Evolutionary conservation across 2,329 filamentous ascomycete species (phyloP).

Genomic region (Calonectria naviculata): DNA sequence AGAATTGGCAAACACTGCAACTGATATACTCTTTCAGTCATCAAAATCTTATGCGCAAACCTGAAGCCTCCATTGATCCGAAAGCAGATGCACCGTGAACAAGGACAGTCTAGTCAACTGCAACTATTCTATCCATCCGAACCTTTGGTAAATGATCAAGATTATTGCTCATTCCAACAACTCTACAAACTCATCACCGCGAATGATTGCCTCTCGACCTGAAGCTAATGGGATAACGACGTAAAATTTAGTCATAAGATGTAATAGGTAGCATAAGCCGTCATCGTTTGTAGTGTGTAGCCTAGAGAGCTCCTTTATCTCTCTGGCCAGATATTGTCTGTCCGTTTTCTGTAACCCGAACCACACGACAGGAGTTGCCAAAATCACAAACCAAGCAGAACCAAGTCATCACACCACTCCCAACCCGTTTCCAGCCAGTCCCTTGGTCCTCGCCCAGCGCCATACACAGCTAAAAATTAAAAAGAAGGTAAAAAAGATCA

Average conservation of each 20-base stretch:
- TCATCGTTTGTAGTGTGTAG: conserved; percentile 14
- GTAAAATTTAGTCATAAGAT: conserved; percentile 9
- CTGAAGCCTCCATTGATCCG: no score
- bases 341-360: conserved; percentile 5
- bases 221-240: neutral
- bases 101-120: no score
- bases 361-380: neutral
- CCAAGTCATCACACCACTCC: conserved; percentile 4
- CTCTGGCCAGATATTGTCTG: conserved; percentile 6
- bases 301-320: conserved; percentile 3
- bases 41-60: no score
- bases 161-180: no score
- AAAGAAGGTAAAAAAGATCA: neutral
- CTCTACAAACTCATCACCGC: no score
- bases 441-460: neutral
- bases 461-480: neutral
- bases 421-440: neutral
- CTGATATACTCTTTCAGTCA: no score
- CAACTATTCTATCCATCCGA: no score
- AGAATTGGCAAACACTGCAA: no score
- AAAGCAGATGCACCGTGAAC: no score
- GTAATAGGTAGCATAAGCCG: conserved; percentile 10
- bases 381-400: conserved; percentile 8
- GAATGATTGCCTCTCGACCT: no score
- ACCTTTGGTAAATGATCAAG: no score